Evolutionary conservation across 2,329 filamentous ascomycete genomes (phyloP).

Genomic region (Stagonosporopsis tanaceti): DNA sequence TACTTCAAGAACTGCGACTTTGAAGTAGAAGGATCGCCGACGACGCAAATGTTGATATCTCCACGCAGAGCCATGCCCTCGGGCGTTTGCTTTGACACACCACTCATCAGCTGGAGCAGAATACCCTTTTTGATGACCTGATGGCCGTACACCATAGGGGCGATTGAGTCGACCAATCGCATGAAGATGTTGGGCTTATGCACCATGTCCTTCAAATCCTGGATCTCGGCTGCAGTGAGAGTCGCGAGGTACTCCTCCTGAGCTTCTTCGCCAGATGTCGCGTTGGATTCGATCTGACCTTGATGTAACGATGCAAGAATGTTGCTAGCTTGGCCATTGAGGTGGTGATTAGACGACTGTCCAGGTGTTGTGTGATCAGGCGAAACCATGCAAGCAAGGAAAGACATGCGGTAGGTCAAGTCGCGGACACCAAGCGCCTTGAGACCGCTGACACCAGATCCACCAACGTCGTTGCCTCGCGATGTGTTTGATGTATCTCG

Average conservation of each 20-base stretch:
- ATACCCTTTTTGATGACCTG: slow-evolving; percentile 98
- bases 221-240: slow-evolving; percentile 85
- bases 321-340: slow-evolving; percentile 79
- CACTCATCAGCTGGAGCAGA: slow-evolving; percentile 92
- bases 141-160: slow-evolving; percentile 96
- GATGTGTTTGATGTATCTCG: slow-evolving; percentile 79
- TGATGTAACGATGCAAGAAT: slow-evolving; percentile 86
- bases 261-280: slow-evolving; percentile 78
- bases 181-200: slow-evolving; percentile 96
- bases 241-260: slow-evolving; percentile 88
- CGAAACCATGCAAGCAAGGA: slow-evolving; percentile 94
- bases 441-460: slow-evolving; percentile 83
- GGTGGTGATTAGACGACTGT: slow-evolving; percentile 71
- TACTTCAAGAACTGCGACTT: slow-evolving; percentile 99
- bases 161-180: slow-evolving; percentile 89
- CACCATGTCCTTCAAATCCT: slow-evolving; percentile 91
- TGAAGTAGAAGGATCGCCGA: slow-evolving; percentile 94
- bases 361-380: slow-evolving; percentile 85
- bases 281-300: slow-evolving; percentile 67
- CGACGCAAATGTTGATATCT: slow-evolving; percentile 98
- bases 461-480: slow-evolving; percentile 80
- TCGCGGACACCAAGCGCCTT: slow-evolving; percentile 94
- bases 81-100: slow-evolving; percentile 87
- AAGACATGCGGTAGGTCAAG: slow-evolving; percentile 94
- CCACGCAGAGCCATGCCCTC: slow-evolving; percentile 96